Evolutionary conservation across 2,329 filamentous ascomycete species (phyloP).

Genomic region (Lasiodiplodia sp.): DNA sequence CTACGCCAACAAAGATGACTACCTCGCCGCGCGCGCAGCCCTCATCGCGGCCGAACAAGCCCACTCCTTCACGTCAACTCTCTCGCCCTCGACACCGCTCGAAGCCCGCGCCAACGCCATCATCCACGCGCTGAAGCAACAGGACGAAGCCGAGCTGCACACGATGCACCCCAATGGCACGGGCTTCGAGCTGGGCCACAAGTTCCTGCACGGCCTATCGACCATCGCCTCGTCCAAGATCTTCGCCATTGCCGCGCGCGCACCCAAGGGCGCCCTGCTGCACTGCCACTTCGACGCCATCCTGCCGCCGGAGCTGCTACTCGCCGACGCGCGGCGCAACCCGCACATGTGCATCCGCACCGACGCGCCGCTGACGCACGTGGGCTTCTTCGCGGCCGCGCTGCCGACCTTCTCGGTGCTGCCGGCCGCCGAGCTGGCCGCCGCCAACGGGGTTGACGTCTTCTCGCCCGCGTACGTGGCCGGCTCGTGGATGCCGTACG

Average conservation of each 20-base stretch:
- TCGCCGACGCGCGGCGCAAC: slow-evolving; percentile 1
- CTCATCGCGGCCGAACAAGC: slow-evolving; percentile 18
- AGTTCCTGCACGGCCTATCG: slow-evolving; percentile 10
- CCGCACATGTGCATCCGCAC: slow-evolving; percentile 5
- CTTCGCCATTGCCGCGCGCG: background rate
- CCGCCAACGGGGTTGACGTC: background rate
- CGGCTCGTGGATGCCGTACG: slow-evolving; percentile 20
- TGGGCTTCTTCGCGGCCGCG: background rate
- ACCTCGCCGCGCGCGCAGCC: slow-evolving; percentile 8
- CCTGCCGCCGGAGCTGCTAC: slow-evolving; percentile 9
- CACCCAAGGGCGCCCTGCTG: slow-evolving; percentile 14
- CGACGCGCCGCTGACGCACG: background rate
- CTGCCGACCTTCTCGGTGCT: slow-evolving; percentile 9
- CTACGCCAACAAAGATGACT: background rate
- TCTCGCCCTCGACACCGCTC: background rate
- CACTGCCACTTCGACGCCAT: slow-evolving; percentile 25
- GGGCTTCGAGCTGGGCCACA: slow-evolving; percentile 3
- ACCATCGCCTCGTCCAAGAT: slow-evolving; percentile 2
- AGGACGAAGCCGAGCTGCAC: background rate
- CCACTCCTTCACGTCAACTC: background rate
- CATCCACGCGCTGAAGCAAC: background rate
- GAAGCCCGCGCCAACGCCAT: slow-evolving; percentile 6
- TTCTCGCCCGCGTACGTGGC: background rate
- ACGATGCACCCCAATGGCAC: background rate
- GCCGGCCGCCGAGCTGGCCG: background rate